These are phyloP conservation scores for Rhizopus arrhizus DNA, from an alignment of 371 early-diverging fungal species.

Conservation along the genomic window DNA sequence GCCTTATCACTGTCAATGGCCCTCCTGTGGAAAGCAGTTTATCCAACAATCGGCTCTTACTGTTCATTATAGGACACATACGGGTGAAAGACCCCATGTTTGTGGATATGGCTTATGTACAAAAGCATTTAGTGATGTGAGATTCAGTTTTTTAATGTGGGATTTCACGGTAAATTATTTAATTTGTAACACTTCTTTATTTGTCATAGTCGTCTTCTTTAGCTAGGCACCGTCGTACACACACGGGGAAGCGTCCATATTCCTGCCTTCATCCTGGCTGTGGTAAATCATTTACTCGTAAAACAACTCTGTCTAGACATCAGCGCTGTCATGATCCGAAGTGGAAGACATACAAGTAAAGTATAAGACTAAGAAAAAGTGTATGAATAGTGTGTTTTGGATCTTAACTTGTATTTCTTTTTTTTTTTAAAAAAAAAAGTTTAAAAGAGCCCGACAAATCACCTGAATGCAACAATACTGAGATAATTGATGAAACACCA, in stretches of 20 bases:
- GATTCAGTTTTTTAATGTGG: conserved; percentile 13
- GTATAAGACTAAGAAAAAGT: no score
- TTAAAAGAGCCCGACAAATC: no score
- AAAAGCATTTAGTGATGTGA: conserved; percentile 65
- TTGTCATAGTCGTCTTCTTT: conserved; percentile 46
- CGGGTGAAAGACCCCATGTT: conserved; percentile 78
- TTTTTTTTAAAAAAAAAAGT: no score
- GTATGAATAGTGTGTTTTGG: no score
- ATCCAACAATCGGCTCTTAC: conserved; percentile 81
- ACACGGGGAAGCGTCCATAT: conserved; percentile 53
- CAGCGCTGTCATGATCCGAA: conserved; percentile 56
- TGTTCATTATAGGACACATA: conserved; percentile 78
- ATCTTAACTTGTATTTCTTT: no score
- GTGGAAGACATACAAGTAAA: conserved; percentile 33
- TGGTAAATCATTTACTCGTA: conserved; percentile 66
- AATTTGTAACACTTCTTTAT: conserved; percentile 4
- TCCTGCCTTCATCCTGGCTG: conserved; percentile 50
- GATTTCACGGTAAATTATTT: neutral
- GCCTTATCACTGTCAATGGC: conserved; percentile 67
- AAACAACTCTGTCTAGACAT: conserved; percentile 70
- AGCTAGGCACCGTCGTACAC: conserved; percentile 55
- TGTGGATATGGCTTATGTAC: conserved; percentile 64
- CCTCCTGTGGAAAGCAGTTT: conserved; percentile 73
- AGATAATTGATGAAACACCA: no score
- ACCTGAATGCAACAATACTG: no score